A percentile compares a stretch with the other conserved stretches of the same genome.
Evolutionary conservation across 345 rosid genomes (phyloP).

Genomic region (Mercurialis annua): DNA sequence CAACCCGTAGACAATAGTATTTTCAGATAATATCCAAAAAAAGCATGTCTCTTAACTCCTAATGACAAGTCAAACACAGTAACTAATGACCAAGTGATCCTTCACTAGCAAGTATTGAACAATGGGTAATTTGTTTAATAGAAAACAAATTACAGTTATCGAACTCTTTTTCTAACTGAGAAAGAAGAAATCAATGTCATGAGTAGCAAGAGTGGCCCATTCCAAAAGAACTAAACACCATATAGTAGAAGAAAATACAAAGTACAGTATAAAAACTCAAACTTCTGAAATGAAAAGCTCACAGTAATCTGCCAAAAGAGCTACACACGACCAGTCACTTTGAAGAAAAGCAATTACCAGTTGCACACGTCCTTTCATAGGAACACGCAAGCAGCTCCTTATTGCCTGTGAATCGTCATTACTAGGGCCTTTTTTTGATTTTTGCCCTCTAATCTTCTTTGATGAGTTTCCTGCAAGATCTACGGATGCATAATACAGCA

Average conservation of each 20-base stretch:
- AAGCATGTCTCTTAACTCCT: not conserved
- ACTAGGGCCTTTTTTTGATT: constrained; percentile 42
- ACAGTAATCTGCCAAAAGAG: not conserved
- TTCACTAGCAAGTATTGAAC: not conserved
- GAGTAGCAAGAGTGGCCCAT: not conserved
- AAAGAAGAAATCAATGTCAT: not conserved
- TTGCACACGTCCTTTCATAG: constrained; percentile 95
- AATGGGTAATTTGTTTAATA: not conserved
- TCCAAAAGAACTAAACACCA: not conserved
- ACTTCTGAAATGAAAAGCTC: not conserved
- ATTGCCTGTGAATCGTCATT: constrained; percentile 61
- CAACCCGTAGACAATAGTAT: not conserved
- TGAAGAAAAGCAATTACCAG: constrained; percentile 45
- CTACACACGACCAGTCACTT: constrained; percentile 6
- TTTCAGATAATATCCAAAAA: not conserved
- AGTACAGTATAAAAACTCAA: not conserved
- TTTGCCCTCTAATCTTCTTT: constrained; percentile 52
- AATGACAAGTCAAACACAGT: not conserved
- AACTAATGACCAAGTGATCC: not conserved
- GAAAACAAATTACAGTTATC: not conserved
- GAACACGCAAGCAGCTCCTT: constrained; percentile 64
- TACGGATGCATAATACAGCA: constrained; percentile 78
- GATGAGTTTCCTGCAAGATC: constrained; percentile 63
- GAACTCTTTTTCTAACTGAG: not conserved
- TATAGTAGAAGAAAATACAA: not conserved